Conservation (phyloP, 2,329 filamentous ascomycete species). For the Trichophyton rubrum region DNA sequence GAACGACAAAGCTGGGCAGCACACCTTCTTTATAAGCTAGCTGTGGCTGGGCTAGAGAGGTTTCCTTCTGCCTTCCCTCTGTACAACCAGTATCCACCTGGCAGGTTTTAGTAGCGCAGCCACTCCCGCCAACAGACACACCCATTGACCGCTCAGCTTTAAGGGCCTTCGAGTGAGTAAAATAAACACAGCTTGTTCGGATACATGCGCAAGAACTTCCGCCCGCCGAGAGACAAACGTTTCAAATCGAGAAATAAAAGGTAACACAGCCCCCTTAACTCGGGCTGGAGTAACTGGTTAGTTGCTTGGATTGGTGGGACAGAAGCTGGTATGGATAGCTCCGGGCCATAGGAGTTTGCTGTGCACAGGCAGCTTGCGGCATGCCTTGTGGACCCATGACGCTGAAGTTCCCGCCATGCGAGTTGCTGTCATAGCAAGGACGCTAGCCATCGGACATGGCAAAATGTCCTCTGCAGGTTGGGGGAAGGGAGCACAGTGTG, state of each 20-base stretch:
- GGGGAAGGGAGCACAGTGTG: background rate
- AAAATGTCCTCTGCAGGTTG: background rate
- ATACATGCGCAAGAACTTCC: background rate
- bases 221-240: background rate
- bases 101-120: background rate
- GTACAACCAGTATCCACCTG: background rate
- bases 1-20: background rate
- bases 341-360: background rate
- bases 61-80: background rate
- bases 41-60: background rate
- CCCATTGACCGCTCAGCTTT: background rate
- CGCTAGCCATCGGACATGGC: background rate
- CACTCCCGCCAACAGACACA: background rate
- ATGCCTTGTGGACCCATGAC: background rate
- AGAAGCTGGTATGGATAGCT: background rate
- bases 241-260: background rate
- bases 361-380: background rate
- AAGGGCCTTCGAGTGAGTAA: background rate
- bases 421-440: no score
- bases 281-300: background rate
- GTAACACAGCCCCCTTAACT: background rate
- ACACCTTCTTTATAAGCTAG: background rate
- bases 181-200: background rate
- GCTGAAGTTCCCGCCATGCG: no score
- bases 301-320: background rate